Base-by-base conservation (phyloP, 257 asterid species). In the Knoxia roxburghii region DNA sequence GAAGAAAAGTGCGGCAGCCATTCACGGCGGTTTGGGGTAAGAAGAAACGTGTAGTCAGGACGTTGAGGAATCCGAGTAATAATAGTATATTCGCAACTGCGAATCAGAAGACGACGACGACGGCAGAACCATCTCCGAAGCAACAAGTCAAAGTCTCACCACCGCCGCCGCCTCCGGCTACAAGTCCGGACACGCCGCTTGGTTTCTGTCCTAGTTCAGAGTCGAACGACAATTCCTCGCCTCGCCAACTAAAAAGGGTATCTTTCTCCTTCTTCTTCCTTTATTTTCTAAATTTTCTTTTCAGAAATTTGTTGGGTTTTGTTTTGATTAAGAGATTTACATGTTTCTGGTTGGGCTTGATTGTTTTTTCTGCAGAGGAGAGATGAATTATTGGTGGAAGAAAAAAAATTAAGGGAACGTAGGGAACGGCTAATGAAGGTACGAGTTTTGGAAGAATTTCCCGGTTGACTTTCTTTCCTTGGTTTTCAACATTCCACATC, bases 161-260 rank as follows among this genome's bases (percentile, higher is more conserved):
- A 37, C 4, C 4, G 41, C 9, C 6, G 41, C 41, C n/a, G 41
- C 6, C 72, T 27, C 68, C 72, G 46, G 71, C 43, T 49, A 72
- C 73, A 39, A 86, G 96, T 66, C 96, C 97, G 2, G 76, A 78
- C 51, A 86, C 95, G 24, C 89, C 96, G 11, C 81, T 87, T 27
- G 65, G 85, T 14, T 86, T 86, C 64, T 35, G 79, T 0, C 85
- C 81, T 0, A 76, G 80, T 73, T 26, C 35, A 4, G 91, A 84
- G 77, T 78, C 89, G 51, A 86, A 87, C 61, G 89, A 80, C 7
- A 83, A 70, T 37, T 59, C 77, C 21, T 73, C 49, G 0, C 4
- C 43, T 54, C 48, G 73, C 58, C 63, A 40, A 14, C 68, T 62
- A 2, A 75, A 69, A 67, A 88, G 59, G 86, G 96, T 88, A 68